Evolutionary conservation across 1,284 basidiomycete genomes (phyloP), one percentile per base, ranked within the genome.

Genomic region (Microbotryum violaceum): DNA sequence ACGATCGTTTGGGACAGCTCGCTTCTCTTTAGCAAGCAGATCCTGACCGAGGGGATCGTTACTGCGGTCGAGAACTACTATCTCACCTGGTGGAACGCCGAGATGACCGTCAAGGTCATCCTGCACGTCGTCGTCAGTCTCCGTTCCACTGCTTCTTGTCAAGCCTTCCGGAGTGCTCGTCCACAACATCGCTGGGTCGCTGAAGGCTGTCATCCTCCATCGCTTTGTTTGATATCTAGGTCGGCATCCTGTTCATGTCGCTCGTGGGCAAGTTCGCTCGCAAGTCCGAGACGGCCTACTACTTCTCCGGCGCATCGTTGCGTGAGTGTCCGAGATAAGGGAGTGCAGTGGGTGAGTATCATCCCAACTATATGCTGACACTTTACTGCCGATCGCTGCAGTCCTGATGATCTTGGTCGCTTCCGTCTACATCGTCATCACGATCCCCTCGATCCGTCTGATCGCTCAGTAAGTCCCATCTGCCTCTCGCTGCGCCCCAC

Each of bases 11-110:
- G 64, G 64, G 67, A 68, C 23, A 31, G 58, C 29, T 59, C 56
- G 46, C 55, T 68, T 20, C 59, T 68, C 18, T 68, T 62, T 27
- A 54, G 62, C 18, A 20, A 16, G 12, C n/a, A 16, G 10, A 10
- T 20, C 12, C n/a, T 68, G 12, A 62, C 49, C 9, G 62, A 44
- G 10, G 58, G 54, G 1, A 49, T 55, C 21, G 25, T 58, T 4
- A 44, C 44, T 23, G 16, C 31, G 20, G 60, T 67, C 49, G 68
- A 69, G 56, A 18, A 49, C 27, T 69, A 69, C 62, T 69, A 69
- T 49, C 46, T 69, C 31, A 69, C 63, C 1, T 69, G 68, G 68
- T 69, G 66, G 65, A 62, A 67, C 31, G 68, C 61, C 37, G 63
- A 63, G 0, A 59, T 61, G 56, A 60, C 68, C 6, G 66, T 69